Evolutionary conservation across 2,329 filamentous ascomycete species (phyloP).

Genomic region (Colletotrichum camelliae): DNA sequence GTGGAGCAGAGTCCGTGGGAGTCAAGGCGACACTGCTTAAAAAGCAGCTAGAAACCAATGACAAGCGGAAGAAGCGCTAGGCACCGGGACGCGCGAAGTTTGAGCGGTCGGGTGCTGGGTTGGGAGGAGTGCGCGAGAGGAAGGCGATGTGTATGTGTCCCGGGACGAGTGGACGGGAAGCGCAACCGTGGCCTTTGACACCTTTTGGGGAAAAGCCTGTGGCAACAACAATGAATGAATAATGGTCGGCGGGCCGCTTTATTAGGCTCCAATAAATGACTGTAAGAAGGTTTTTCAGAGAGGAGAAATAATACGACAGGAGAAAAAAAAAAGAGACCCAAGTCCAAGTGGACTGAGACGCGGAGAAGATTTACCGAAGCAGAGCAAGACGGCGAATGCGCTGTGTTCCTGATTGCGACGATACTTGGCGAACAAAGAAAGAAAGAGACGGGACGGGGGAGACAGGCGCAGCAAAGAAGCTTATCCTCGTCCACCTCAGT

Average conservation of each 20-base stretch:
- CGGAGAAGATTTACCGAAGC: not conserved
- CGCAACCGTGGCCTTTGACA: slow-evolving; percentile 23
- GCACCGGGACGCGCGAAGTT: not conserved
- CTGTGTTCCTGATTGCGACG: slow-evolving; percentile 10
- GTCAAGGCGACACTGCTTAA: slow-evolving; percentile 19
- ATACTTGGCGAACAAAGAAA: slow-evolving; percentile 7
- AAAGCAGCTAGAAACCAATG: slow-evolving; percentile 4
- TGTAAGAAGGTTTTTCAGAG: not conserved
- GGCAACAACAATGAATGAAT: slow-evolving; percentile 17
- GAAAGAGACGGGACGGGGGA: not conserved
- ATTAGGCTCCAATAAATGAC: not conserved
- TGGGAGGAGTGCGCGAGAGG: not conserved
- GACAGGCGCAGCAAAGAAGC: slow-evolving; percentile 5
- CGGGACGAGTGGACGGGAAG: slow-evolving; percentile 6
- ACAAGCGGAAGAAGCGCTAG: not conserved
- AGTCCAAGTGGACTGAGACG: slow-evolving; percentile 14
- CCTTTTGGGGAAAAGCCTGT: slow-evolving; percentile 3
- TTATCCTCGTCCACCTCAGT: slow-evolving; percentile 5
- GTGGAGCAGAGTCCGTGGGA: slow-evolving; percentile 19
- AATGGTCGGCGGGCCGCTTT: not conserved
- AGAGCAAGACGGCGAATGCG: not conserved
- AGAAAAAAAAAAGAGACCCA: not conserved
- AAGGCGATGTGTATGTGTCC: not conserved
- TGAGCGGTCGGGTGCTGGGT: not conserved
- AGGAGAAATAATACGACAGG: not conserved